Conservation (phyloP, 1,284 basidiomycete species). For the Agroathelia rolfsii region DNA sequence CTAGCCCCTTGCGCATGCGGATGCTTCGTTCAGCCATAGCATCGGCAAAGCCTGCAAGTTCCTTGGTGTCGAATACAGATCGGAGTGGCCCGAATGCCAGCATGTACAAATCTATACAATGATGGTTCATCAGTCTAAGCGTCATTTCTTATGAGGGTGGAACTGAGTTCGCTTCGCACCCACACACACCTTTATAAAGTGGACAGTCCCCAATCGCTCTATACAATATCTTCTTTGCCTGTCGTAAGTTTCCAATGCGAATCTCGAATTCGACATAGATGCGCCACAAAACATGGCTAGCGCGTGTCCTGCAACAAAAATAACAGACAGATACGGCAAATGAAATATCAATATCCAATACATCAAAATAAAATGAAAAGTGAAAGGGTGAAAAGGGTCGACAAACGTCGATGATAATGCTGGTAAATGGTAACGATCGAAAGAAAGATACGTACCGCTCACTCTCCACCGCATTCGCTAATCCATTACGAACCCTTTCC, state of each 20-base stretch:
- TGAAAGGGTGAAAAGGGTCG: slow-evolving; percentile 1
- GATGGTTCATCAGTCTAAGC: slow-evolving; percentile 12
- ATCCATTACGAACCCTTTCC: slow-evolving; percentile 57
- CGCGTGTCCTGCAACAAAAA: slow-evolving; percentile 42
- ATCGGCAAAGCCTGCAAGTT: slow-evolving; percentile 63
- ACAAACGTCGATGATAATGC: too few species aligned
- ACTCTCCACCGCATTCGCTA: slow-evolving; percentile 50
- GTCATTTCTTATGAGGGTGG: not conserved
- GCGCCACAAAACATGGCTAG: slow-evolving; percentile 67
- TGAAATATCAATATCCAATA: slow-evolving; percentile 4
- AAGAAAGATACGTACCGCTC: slow-evolving; percentile 44
- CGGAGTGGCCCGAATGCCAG: slow-evolving; percentile 75
- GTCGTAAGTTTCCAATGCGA: slow-evolving; percentile 42
- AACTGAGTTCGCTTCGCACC: slow-evolving; percentile 5
- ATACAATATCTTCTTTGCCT: slow-evolving; percentile 73
- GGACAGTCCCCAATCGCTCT: slow-evolving; percentile 79
- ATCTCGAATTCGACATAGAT: slow-evolving; percentile 81
- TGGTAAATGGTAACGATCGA: not conserved
- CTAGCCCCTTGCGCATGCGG: slow-evolving; percentile 58
- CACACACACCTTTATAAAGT: slow-evolving; percentile 57
- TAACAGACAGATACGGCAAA: not conserved
- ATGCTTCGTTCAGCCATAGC: slow-evolving; percentile 79
- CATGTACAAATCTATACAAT: slow-evolving; percentile 67
- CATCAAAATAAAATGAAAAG: slow-evolving; percentile 3
- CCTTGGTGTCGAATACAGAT: slow-evolving; percentile 50